Percentiles rank a stretch among this genome's conserved stretches.
Conservation (phyloP, 805 yeast species). For the Kazachstania viticola region DNA sequence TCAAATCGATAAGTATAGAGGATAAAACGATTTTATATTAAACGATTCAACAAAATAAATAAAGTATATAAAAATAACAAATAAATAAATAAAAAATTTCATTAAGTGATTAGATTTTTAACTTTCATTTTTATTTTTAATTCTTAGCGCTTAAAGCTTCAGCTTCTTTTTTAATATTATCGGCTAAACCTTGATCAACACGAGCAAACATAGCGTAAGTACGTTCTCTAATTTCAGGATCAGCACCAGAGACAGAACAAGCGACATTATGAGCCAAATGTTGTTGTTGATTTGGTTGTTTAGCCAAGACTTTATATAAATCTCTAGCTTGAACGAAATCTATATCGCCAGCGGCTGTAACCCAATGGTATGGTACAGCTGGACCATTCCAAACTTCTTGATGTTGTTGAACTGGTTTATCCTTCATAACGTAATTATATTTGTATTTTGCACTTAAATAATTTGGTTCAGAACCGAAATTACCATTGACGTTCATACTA, state of each 20-base stretch:
- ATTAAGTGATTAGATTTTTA: too few relatives aligned
- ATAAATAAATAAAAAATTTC: too few relatives aligned
- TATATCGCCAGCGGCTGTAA: constrained; percentile 41
- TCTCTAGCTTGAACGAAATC: constrained; percentile 39
- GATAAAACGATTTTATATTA: too few relatives aligned
- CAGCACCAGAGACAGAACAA: constrained; percentile 56
- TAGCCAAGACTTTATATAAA: constrained; percentile 22
- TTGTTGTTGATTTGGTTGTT: constrained; percentile 66
- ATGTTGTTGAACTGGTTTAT: constrained; percentile 33
- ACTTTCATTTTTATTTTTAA: too few relatives aligned
- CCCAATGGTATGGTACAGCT: constrained; percentile 79
- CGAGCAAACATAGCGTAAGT: constrained; percentile 65
- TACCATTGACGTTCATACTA: constrained; percentile 50
- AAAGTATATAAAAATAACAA: too few relatives aligned
- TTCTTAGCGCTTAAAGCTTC: constrained; percentile 1
- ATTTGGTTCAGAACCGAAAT: constrained; percentile 66
- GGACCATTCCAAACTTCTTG: constrained; percentile 71
- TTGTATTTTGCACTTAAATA: constrained; percentile 44
- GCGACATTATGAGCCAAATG: constrained; percentile 76
- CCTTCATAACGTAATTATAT: constrained; percentile 18
- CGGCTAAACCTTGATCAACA: constrained; percentile 60
- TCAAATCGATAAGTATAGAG: too few relatives aligned
- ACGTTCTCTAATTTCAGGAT: constrained; percentile 65
- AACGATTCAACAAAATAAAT: too few relatives aligned
- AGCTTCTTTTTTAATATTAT: constrained; percentile 52